A percentile compares a stretch with the other conserved stretches of the same genome.
Conservation (phyloP, 192 early-diverging fungal species). For the Linnemannia exigua region DNA sequence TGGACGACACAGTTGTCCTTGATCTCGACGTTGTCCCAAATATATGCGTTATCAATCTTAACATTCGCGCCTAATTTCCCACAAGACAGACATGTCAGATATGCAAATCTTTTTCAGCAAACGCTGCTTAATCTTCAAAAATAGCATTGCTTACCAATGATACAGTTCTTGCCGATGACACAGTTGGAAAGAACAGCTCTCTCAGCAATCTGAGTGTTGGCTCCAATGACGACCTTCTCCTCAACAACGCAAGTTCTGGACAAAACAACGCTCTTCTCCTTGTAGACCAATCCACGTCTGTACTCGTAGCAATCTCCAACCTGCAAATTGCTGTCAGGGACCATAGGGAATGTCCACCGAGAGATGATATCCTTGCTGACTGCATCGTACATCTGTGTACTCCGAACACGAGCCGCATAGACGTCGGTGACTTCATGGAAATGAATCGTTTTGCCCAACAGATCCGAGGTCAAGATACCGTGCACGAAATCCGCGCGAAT, state of each 20-base stretch:
- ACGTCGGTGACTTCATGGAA: slow-evolving; percentile 78
- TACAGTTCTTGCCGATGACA: slow-evolving; percentile 87
- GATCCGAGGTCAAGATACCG: slow-evolving; percentile 90
- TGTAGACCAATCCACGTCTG: slow-evolving; percentile 88
- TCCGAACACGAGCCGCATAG: slow-evolving; percentile 78
- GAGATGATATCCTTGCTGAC: slow-evolving; percentile 89
- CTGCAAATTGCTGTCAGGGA: slow-evolving; percentile 89
- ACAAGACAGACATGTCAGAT: too few relatives aligned
- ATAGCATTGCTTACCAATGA: slow-evolving; percentile 64
- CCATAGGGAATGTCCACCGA: slow-evolving; percentile 95
- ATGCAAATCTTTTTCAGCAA: too few relatives aligned
- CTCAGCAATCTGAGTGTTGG: slow-evolving; percentile 81
- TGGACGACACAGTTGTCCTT: slow-evolving; percentile 76
- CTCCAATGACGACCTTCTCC: slow-evolving; percentile 88
- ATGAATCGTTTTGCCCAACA: slow-evolving; percentile 90
- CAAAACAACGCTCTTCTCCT: slow-evolving; percentile 80
- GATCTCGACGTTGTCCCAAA: slow-evolving; percentile 86
- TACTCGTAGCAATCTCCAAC: slow-evolving; percentile 78
- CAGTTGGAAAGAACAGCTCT: slow-evolving; percentile 79
- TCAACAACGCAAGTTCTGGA: slow-evolving; percentile 78
- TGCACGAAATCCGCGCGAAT: slow-evolving; percentile 91
- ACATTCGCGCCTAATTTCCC: slow-evolving; percentile 81
- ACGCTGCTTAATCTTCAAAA: too few relatives aligned
- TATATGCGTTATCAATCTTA: slow-evolving; percentile 83
- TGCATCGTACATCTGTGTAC: slow-evolving; percentile 80